Conservation (phyloP, 78 protist genomes). For the Anaeramoeba flamelloides region DNA sequence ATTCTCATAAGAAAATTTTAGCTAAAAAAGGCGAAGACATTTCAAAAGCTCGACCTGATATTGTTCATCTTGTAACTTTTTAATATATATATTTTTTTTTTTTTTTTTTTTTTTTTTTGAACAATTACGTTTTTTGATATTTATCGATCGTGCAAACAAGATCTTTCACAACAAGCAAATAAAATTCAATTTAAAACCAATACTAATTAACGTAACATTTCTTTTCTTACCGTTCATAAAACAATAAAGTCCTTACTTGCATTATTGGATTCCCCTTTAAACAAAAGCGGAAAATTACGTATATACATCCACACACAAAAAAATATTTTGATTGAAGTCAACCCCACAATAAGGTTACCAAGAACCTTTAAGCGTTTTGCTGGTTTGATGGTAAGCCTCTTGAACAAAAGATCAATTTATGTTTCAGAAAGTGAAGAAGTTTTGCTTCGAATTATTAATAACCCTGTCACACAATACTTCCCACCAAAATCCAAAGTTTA, state of each 20-base stretch:
- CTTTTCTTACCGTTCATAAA: too few species aligned
- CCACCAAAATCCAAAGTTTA: constrained; percentile 35
- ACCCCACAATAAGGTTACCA: constrained; percentile 85
- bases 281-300: constrained; percentile 81
- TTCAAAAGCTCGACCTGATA: too few species aligned
- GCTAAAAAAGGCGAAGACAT: too few species aligned
- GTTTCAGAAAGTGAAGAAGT: constrained; percentile 63
- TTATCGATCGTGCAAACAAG: too few species aligned
- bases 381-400: constrained; percentile 81
- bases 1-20: too few species aligned
- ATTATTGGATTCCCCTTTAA: constrained; percentile 85
- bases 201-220: too few species aligned
- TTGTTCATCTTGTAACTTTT: too few species aligned
- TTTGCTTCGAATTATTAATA: constrained; percentile 76
- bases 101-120: too few species aligned
- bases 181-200: too few species aligned
- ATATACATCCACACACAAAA: constrained; percentile 58
- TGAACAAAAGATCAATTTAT: constrained; percentile 72
- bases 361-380: constrained; percentile 81
- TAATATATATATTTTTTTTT: too few species aligned
- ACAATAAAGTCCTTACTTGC: constrained; percentile 80
- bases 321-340: constrained; percentile 56
- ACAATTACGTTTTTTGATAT: too few species aligned
- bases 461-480: constrained; percentile 77
- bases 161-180: too few species aligned